Percentiles rank a stretch among this genome's conserved stretches.
phyloP scores from a whole-genome alignment of 768 basidiomycete genomes.

The Tephrocybe sp. region DNA sequence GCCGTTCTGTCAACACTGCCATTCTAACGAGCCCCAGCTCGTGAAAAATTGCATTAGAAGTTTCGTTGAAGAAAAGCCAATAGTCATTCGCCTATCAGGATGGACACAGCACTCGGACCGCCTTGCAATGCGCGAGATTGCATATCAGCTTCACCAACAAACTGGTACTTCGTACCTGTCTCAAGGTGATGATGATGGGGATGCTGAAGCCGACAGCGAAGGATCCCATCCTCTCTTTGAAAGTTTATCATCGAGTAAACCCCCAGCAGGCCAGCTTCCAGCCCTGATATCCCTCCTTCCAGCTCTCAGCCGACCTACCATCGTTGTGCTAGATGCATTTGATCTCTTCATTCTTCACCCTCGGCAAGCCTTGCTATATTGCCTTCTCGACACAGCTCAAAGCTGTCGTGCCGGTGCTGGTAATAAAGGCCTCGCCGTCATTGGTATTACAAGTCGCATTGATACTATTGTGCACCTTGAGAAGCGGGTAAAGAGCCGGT shows the following conservation, averaged over 20 bases:
- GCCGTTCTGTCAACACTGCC: not conserved
- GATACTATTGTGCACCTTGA: constrained; percentile 90
- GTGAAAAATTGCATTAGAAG: constrained; percentile 55
- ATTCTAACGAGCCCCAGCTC: constrained; percentile 40
- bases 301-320: constrained; percentile 73
- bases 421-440: constrained; percentile 73
- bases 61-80: constrained; percentile 46
- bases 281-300: constrained; percentile 75
- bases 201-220: constrained; percentile 34
- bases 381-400: constrained; percentile 92
- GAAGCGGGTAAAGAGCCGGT: constrained; percentile 96
- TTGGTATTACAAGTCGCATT: constrained; percentile 84
- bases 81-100: constrained; percentile 82
- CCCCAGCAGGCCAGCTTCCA: constrained; percentile 69
- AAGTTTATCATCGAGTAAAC: constrained; percentile 11
- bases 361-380: constrained; percentile 91
- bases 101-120: constrained; percentile 84
- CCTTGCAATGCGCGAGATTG: constrained; percentile 90
- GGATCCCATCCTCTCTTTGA: constrained; percentile 53
- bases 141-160: constrained; percentile 76
- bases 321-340: constrained; percentile 89
- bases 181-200: constrained; percentile 31
- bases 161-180: constrained; percentile 61
- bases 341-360: constrained; percentile 93
- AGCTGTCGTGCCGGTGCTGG: constrained; percentile 64